Conservation (phyloP, 2,329 filamentous ascomycete genomes). For the Trichoderma afroharzianum region DNA sequence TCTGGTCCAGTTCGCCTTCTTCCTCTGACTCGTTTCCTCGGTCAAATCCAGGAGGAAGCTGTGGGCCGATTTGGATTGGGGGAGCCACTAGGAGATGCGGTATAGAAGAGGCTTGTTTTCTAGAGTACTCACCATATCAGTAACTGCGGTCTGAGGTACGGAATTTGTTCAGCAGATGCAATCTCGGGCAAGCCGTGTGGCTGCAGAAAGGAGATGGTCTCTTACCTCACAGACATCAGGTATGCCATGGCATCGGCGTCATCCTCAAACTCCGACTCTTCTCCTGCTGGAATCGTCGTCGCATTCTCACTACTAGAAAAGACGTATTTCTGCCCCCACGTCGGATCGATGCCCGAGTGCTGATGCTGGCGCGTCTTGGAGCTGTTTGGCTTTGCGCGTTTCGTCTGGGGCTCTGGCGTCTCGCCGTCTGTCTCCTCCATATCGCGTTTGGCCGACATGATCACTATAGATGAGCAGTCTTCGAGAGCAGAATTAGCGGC, state of each 20-base stretch:
- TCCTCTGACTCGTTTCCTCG: slow-evolving; percentile 30
- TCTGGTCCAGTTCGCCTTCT: slow-evolving; percentile 33
- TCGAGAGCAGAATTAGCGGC: not conserved
- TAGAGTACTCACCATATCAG: slow-evolving; percentile 55
- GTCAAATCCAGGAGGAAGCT: slow-evolving; percentile 41
- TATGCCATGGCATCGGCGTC: slow-evolving; percentile 67
- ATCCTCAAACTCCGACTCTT: slow-evolving; percentile 64
- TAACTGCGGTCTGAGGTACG: slow-evolving; percentile 21
- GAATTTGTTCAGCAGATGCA: slow-evolving; percentile 15
- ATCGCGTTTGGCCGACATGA: slow-evolving; percentile 37
- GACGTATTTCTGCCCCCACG: slow-evolving; percentile 68
- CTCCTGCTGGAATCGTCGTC: slow-evolving; percentile 44
- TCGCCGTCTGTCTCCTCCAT: slow-evolving; percentile 29
- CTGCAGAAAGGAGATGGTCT: slow-evolving; percentile 4
- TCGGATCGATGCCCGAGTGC: slow-evolving; percentile 53
- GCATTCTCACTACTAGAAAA: slow-evolving; percentile 60
- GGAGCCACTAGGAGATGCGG: slow-evolving; percentile 68
- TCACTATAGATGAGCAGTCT: not conserved
- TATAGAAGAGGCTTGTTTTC: slow-evolving; percentile 70
- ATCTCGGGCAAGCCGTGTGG: not conserved
- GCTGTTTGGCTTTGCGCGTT: slow-evolving; percentile 25
- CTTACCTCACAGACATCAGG: slow-evolving; percentile 67
- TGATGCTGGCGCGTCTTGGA: slow-evolving; percentile 39
- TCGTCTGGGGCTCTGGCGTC: slow-evolving; percentile 24
- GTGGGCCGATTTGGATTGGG: slow-evolving; percentile 50